These are phyloP conservation scores for Nakazawaea wyomingensis DNA, from an alignment of 805 yeast species.

Conservation along the genomic window DNA sequence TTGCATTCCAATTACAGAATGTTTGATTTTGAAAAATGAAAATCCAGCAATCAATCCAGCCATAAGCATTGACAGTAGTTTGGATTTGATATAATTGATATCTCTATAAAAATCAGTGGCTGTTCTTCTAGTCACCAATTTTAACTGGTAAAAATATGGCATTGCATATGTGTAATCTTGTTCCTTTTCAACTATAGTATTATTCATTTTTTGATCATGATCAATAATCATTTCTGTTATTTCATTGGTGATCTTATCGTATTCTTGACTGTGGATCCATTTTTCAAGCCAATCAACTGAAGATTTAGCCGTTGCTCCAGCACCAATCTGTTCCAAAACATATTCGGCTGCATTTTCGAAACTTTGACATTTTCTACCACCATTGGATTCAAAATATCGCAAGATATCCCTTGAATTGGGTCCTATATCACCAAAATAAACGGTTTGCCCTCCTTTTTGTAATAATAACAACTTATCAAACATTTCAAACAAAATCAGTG, in stretches of 20 bases:
- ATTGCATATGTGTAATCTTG: conserved; percentile 10
- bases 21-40: conserved; percentile 54
- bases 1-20: conserved; percentile 48
- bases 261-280: neutral
- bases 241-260: neutral
- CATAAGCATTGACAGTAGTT: conserved; percentile 36
- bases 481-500: conserved; percentile 62
- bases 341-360: conserved; percentile 35
- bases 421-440: conserved; percentile 80
- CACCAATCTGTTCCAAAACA: neutral
- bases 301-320: neutral
- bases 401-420: conserved; percentile 52
- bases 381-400: conserved; percentile 59
- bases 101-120: conserved; percentile 42
- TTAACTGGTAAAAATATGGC: conserved; percentile 28
- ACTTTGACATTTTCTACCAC: conserved; percentile 56
- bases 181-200: neutral
- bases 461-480: conserved; percentile 64
- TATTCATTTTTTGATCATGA: neutral
- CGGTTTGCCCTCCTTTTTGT: conserved; percentile 74
- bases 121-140: conserved; percentile 32
- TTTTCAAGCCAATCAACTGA: neutral
- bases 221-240: neutral
- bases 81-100: conserved; percentile 43
- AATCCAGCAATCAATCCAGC: conserved; percentile 48